Evolutionary conservation across 352 stramenopile species (phyloP).

Genomic region (Globisporangium uncinulatum): DNA sequence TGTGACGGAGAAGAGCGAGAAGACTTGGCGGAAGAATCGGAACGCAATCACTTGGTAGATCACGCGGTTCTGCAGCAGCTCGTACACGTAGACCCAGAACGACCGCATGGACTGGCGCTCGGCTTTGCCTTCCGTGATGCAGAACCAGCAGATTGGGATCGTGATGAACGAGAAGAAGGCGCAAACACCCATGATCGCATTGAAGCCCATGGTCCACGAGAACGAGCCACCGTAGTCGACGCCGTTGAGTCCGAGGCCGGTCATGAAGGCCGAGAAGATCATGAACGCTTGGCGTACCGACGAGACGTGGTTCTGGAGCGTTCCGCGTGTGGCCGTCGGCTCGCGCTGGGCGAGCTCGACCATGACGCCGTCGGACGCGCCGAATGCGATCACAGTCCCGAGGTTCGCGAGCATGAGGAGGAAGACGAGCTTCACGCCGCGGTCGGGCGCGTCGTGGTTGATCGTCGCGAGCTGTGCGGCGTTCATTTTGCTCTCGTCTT

Average conservation of each 20-base stretch:
- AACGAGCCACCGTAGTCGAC: constrained; percentile 52
- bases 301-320: constrained; percentile 53
- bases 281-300: constrained; percentile 25
- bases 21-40: constrained; percentile 55
- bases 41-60: constrained; percentile 53
- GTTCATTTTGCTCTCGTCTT: constrained; percentile 28
- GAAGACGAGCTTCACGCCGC: constrained; percentile 45
- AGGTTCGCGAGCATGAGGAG: constrained; percentile 62
- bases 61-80: constrained; percentile 46
- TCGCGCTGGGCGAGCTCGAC: constrained; percentile 64
- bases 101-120: constrained; percentile 13
- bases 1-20: constrained; percentile 37
- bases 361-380: constrained; percentile 35
- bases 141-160: constrained; percentile 38
- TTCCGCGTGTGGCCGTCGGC: constrained; percentile 33
- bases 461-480: constrained; percentile 33
- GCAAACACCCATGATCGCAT: constrained; percentile 44
- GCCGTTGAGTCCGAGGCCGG: constrained; percentile 54
- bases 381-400: constrained; percentile 46
- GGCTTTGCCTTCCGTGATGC: constrained; percentile 36
- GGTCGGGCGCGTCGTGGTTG: constrained; percentile 36
- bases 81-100: constrained; percentile 28
- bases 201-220: constrained; percentile 37
- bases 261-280: constrained; percentile 39
- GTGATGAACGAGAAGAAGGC: constrained; percentile 25